A percentile compares a stretch with the other conserved stretches of the same genome.
Conservation (phyloP, 1,284 basidiomycete genomes). For the Naganishia albida region DNA sequence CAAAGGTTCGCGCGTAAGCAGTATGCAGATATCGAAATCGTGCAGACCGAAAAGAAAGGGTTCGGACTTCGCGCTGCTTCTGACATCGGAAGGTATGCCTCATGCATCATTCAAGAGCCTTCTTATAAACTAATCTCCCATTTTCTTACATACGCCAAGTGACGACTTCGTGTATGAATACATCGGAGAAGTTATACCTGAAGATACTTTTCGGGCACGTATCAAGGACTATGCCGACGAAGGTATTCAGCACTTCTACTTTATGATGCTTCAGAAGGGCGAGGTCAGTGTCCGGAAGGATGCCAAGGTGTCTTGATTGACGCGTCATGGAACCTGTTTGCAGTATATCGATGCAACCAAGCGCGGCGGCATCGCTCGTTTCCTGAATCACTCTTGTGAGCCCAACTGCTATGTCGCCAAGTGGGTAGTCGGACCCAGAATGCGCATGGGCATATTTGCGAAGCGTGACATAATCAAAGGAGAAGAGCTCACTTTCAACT, state of each 20-base stretch:
- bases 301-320: slow-evolving; percentile 10
- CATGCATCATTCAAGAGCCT: background rate
- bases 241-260: slow-evolving; percentile 96
- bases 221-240: slow-evolving; percentile 93
- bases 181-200: slow-evolving; percentile 92
- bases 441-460: slow-evolving; percentile 98
- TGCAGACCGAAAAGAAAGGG: slow-evolving; percentile 93
- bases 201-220: slow-evolving; percentile 82
- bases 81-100: slow-evolving; percentile 70
- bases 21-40: slow-evolving; percentile 86
- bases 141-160: slow-evolving; percentile 55
- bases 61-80: slow-evolving; percentile 80
- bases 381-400: slow-evolving; percentile 97
- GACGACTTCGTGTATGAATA: slow-evolving; percentile 97
- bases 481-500: slow-evolving; percentile 98
- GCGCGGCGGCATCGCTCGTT: slow-evolving; percentile 91
- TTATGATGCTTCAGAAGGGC: slow-evolving; percentile 99
- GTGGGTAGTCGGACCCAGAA: slow-evolving; percentile 88
- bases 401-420: slow-evolving; percentile 99
- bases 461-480: slow-evolving; percentile 76
- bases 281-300: slow-evolving; percentile 64
- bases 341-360: slow-evolving; percentile 99
- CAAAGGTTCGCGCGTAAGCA: slow-evolving; percentile 74
- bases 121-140: slow-evolving; percentile 2
- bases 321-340: slow-evolving; percentile 5